phyloP scores from a whole-genome alignment of 768 basidiomycete species.

The Lactifluus echinatus region DNA sequence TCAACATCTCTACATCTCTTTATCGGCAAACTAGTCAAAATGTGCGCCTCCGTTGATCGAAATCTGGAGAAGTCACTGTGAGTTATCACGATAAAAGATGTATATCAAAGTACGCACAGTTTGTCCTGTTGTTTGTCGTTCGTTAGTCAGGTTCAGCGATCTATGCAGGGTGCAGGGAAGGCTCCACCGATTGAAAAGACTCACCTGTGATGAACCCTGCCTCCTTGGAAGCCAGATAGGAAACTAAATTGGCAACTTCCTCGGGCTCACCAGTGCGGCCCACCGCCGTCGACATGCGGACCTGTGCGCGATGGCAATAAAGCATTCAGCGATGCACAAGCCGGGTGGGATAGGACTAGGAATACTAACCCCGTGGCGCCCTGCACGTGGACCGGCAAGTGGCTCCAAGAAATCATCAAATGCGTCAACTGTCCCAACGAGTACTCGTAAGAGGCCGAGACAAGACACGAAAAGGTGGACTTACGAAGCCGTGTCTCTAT shows the following conservation, averaged over 20 bases:
- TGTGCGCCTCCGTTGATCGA: slow-evolving; percentile 3
- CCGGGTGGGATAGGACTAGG: background rate
- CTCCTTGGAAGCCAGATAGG: slow-evolving; percentile 17
- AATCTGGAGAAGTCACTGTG: background rate
- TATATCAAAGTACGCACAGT: background rate
- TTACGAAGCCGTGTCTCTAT: slow-evolving; percentile 18
- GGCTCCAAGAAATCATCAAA: slow-evolving; percentile 9
- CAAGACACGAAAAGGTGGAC: background rate
- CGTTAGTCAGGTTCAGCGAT: background rate
- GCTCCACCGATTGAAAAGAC: background rate
- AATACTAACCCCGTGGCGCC: background rate
- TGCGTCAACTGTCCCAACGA: background rate
- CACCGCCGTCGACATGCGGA: background rate
- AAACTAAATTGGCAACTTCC: slow-evolving; percentile 20
- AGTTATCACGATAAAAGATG: background rate
- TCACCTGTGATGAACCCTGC: slow-evolving; percentile 21
- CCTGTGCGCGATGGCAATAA: background rate
- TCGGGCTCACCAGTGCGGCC: slow-evolving; percentile 3
- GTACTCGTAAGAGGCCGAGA: background rate
- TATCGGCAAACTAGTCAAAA: background rate
- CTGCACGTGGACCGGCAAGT: background rate
- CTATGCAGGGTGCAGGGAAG: background rate
- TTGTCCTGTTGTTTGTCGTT: slow-evolving; percentile 3
- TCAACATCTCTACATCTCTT: background rate
- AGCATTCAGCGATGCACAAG: background rate